Evolutionary conservation across 345 rosid species (phyloP), one percentile per base, ranked within the genome.

Genomic region (Populus ilicifolia): DNA sequence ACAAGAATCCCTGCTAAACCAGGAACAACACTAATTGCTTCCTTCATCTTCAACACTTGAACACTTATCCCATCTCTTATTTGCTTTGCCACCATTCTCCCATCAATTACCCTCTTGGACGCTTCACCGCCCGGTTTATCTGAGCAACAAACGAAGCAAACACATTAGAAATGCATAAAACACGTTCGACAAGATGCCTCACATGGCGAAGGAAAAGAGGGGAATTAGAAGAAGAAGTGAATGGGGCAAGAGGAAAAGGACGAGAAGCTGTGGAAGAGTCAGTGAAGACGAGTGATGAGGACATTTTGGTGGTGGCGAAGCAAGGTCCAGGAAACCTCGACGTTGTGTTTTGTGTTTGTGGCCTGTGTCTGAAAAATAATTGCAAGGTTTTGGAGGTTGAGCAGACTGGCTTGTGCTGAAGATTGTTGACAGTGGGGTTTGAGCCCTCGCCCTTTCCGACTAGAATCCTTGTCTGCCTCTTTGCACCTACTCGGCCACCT

Each of bases 1-100:
- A 90, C 94, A 66, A 94, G 90, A 70, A 94, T 84, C 6, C 93
- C 97, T 1, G 97, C 95, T 82, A 93, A 84, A 7, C 97, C 98
- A 23, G 95, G 98, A 75, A 89, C 89, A 66, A 87, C 81, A 64
- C 96, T 92, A 38, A 85, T 80, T 0, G 87, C 91, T 41, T 90
- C 97, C 83, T 90, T 92, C 97, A 94, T 88, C 76, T 87, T 89
- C 4, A 87, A 81, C 27, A 91, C 96, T 80, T 94, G 89, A 21
- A 65, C 79, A 61, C 89, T 73, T 71, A 94, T 86, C 80, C 91
- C 98, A 52, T 91, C 93, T 79, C 89, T 85, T 21, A 91, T 88
- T 73, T 86, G 81, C 85, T 88, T 90, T 1, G 96, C 94, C 67
- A 87, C 90, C 12, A 88, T 77, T 77, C 91, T 91, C 63, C 97